These are phyloP conservation scores for Chlamydomonas applanata DNA, from an alignment of 139 green algal genomes.

Conservation along the genomic window DNA sequence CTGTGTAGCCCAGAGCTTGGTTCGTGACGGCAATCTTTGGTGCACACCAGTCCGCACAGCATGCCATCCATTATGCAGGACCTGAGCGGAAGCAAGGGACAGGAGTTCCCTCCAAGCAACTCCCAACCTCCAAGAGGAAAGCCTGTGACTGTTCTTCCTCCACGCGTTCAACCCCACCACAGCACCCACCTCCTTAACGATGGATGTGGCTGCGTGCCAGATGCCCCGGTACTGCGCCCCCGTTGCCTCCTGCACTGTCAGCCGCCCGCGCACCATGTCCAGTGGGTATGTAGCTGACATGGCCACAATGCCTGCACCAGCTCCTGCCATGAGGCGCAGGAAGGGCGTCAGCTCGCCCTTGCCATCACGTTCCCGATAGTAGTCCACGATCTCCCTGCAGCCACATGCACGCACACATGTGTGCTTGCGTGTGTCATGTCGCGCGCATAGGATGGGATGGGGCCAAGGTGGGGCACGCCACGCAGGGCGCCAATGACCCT, in stretches of 20 bases:
- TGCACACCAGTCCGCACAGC: too few species aligned
- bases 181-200: slow-evolving; percentile 65
- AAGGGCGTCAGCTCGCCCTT: slow-evolving; percentile 86
- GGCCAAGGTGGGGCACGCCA: too few species aligned
- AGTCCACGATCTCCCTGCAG: slow-evolving; percentile 68
- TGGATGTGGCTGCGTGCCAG: slow-evolving; percentile 74
- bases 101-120: too few species aligned
- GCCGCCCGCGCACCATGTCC: slow-evolving; percentile 93
- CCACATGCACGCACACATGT: not conserved
- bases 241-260: slow-evolving; percentile 83
- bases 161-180: not conserved
- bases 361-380: slow-evolving; percentile 63
- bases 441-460: too few species aligned
- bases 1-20: too few species aligned
- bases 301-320: slow-evolving; percentile 90
- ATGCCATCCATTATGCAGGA: too few species aligned
- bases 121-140: too few species aligned
- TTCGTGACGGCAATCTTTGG: too few species aligned
- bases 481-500: too few species aligned
- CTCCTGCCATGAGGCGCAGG: slow-evolving; percentile 83
- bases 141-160: too few species aligned
- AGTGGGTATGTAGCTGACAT: slow-evolving; percentile 97
- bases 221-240: slow-evolving; percentile 88
- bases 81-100: too few species aligned
- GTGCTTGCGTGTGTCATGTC: too few species aligned